phyloP scores from a whole-genome alignment of 805 yeast species.

The Zygoascus biomembranicola region DNA sequence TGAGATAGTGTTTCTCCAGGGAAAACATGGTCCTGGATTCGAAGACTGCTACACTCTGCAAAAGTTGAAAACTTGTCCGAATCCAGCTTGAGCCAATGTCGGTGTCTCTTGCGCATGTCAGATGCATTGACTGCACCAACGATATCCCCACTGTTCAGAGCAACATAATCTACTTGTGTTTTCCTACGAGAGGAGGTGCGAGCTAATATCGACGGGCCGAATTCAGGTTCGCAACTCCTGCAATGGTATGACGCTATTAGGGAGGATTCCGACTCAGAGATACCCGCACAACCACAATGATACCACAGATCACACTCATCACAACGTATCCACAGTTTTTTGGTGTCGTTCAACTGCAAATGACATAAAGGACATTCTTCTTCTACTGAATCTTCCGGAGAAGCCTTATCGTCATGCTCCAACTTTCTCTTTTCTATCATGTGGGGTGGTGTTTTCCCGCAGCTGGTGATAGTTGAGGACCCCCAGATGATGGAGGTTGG shows the following conservation, averaged over 20 bases:
- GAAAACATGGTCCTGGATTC: constrained; percentile 29
- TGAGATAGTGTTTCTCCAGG: background rate
- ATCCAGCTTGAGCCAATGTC: background rate
- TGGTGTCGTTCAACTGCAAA: background rate
- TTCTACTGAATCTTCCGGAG: background rate
- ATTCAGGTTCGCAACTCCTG: constrained; percentile 32
- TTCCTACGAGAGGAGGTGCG: constrained; percentile 49
- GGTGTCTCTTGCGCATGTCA: constrained; percentile 34
- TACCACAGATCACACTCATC: constrained; percentile 46
- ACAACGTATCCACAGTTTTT: constrained; percentile 48
- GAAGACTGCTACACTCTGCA: background rate
- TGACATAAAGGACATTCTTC: background rate
- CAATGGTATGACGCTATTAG: constrained; percentile 49
- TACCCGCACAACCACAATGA: constrained; percentile 41
- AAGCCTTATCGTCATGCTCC: background rate
- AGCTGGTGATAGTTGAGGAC: no score
- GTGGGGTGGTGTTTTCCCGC: background rate
- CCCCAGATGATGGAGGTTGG: no score
- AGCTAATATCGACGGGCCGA: constrained; percentile 44
- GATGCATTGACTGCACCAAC: constrained; percentile 37
- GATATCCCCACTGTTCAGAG: constrained; percentile 64
- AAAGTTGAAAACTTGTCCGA: background rate
- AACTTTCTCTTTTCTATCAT: background rate
- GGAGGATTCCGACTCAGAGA: constrained; percentile 32
- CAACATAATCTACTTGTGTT: constrained; percentile 64